Percentiles rank a stretch among this genome's conserved stretches.
Conservation (phyloP, 176 grass and related monocot genomes). For the Musa troglodytarum region DNA sequence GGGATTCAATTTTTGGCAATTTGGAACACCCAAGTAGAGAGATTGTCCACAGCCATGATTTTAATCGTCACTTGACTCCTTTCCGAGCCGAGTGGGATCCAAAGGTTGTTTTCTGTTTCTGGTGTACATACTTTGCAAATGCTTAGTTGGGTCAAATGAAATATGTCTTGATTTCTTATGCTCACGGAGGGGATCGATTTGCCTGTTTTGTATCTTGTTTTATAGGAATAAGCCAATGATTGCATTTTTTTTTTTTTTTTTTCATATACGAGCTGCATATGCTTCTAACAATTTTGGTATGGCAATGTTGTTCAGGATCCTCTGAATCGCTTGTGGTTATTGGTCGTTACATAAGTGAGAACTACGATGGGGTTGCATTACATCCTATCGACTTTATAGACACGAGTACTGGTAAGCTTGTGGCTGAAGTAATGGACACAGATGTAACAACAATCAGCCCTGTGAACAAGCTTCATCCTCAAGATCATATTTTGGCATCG, state of each 20-base stretch:
- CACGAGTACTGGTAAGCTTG: slow-evolving; percentile 63
- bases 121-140: neutral
- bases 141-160: neutral
- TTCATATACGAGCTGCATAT: neutral
- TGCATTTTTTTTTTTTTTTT: neutral
- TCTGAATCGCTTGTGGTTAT: slow-evolving; percentile 75
- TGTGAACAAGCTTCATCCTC: slow-evolving; percentile 82
- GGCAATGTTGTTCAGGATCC: slow-evolving; percentile 42
- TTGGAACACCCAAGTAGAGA: slow-evolving; percentile 81
- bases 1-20: slow-evolving; percentile 91
- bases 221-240: neutral
- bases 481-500: slow-evolving; percentile 61
- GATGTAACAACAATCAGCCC: slow-evolving; percentile 89
- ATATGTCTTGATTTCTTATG: neutral
- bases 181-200: neutral
- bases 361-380: slow-evolving; percentile 79
- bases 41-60: slow-evolving; percentile 98
- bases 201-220: neutral
- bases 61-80: slow-evolving; percentile 88
- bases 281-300: slow-evolving; percentile 2
- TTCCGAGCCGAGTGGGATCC: slow-evolving; percentile 98
- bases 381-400: slow-evolving; percentile 99
- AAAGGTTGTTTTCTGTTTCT: slow-evolving; percentile 40
- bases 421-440: slow-evolving; percentile 76
- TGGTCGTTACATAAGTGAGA: slow-evolving; percentile 92